phyloP scores from a whole-genome alignment of 75 land plant species.

The Pseudotsuga menziesii region DNA sequence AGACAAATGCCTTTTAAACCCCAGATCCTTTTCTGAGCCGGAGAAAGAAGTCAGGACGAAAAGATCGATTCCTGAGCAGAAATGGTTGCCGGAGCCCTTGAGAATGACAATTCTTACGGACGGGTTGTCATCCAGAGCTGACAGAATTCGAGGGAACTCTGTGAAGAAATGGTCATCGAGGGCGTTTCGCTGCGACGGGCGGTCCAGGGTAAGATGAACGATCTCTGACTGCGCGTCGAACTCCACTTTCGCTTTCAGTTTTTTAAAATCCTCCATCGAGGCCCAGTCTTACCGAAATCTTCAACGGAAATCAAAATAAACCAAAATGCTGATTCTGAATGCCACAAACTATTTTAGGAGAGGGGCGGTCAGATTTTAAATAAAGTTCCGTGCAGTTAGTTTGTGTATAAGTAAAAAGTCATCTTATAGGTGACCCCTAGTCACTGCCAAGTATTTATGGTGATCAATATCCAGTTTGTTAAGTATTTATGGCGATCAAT shows the following conservation, averaged over 20 bases:
- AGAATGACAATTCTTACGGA: conserved; percentile 63
- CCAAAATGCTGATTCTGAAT: too few species aligned
- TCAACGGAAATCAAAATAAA: not conserved
- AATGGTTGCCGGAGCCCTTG: conserved; percentile 54
- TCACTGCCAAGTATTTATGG: too few species aligned
- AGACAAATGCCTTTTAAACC: conserved; percentile 66
- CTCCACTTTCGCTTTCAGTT: conserved; percentile 16
- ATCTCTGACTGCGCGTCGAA: conserved; percentile 31
- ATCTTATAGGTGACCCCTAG: too few species aligned
- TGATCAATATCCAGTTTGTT: too few species aligned
- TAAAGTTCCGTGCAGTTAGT: too few species aligned
- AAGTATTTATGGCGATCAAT: too few species aligned
- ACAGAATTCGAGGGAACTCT: conserved; percentile 70
- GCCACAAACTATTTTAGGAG: too few species aligned
- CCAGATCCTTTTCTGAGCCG: not conserved
- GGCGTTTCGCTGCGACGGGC: conserved; percentile 75
- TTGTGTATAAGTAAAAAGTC: too few species aligned
- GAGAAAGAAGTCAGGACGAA: conserved; percentile 19
- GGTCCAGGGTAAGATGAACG: conserved; percentile 56
- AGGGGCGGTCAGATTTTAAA: too few species aligned
- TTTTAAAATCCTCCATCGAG: conserved; percentile 13
- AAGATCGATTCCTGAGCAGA: conserved; percentile 95
- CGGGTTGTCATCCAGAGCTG: conserved; percentile 65
- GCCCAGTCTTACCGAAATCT: not conserved
- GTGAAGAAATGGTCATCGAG: conserved; percentile 51